These are phyloP conservation scores for Clarireedia homoeocarpa DNA, from an alignment of 2,329 filamentous ascomycete genomes.

Conservation along the genomic window DNA sequence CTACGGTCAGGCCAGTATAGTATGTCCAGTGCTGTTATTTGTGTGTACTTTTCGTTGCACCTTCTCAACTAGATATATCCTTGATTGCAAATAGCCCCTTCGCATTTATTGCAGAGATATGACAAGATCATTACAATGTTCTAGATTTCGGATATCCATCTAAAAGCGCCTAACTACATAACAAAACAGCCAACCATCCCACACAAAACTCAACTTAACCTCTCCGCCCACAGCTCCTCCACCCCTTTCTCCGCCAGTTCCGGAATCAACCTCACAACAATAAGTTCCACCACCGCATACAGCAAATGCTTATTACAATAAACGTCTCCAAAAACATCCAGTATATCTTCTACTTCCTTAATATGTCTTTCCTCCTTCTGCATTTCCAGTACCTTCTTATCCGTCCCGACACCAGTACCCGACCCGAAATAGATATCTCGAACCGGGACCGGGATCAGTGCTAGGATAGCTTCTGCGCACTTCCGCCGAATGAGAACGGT, in stretches of 20 bases:
- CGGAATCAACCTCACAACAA: conserved; percentile 76
- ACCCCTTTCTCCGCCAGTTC: conserved; percentile 70
- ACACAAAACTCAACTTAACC: conserved; percentile 40
- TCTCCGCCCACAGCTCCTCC: conserved; percentile 65
- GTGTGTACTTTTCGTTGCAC: no score
- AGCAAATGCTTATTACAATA: conserved; percentile 93
- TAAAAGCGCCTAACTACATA: neutral
- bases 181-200: neutral
- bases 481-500: conserved; percentile 54
- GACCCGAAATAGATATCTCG: conserved; percentile 30
- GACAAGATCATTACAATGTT: neutral
- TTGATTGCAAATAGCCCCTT: no score
- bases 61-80: no score
- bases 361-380: conserved; percentile 1
- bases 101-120: no score
- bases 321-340: conserved; percentile 69
- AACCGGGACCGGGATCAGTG: conserved; percentile 35
- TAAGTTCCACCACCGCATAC: conserved; percentile 71
- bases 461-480: conserved; percentile 53
- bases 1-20: no score
- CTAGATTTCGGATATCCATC: neutral
- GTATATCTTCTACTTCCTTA: conserved; percentile 42
- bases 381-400: neutral
- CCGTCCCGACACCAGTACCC: conserved; percentile 6
- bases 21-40: no score